Evolutionary conservation across 441 rosid species (phyloP).

Genomic region (Dalechampia spathulata): DNA sequence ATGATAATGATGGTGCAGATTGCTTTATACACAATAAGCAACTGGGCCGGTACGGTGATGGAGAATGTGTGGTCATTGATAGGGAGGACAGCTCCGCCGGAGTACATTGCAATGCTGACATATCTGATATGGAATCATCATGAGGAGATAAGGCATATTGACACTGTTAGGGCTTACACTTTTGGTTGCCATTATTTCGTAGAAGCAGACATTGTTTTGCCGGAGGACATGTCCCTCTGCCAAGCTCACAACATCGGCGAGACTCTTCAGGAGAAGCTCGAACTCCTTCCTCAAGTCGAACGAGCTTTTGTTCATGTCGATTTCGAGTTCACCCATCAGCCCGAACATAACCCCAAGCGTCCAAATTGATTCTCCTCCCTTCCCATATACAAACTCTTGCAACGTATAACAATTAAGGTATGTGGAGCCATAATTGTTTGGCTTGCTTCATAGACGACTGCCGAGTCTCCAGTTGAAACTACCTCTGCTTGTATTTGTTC

Average conservation of each 20-base stretch:
- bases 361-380: no score
- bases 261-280: slow-evolving; percentile 67
- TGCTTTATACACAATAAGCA: slow-evolving; percentile 55
- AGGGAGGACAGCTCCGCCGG: slow-evolving; percentile 64
- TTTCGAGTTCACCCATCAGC: slow-evolving; percentile 36
- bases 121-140: slow-evolving; percentile 73
- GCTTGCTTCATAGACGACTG: no score
- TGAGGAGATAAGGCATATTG: slow-evolving; percentile 56
- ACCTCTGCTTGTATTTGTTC: no score
- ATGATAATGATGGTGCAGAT: slow-evolving; percentile 32
- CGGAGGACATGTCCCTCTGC: slow-evolving; percentile 45
- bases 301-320: slow-evolving; percentile 68
- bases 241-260: slow-evolving; percentile 69
- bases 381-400: no score
- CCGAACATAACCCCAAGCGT: slow-evolving; percentile 37
- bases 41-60: slow-evolving; percentile 55
- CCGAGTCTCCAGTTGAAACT: no score
- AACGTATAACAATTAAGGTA: no score
- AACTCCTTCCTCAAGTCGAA: slow-evolving; percentile 58
- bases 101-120: slow-evolving; percentile 52
- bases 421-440: no score
- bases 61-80: slow-evolving; percentile 65
- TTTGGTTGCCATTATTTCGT: slow-evolving; percentile 61
- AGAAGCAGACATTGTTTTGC: slow-evolving; percentile 58
- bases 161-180: slow-evolving; percentile 61